Conservation (phyloP, 2,329 filamentous ascomycete species). For the Fusarium sublunatum region DNA sequence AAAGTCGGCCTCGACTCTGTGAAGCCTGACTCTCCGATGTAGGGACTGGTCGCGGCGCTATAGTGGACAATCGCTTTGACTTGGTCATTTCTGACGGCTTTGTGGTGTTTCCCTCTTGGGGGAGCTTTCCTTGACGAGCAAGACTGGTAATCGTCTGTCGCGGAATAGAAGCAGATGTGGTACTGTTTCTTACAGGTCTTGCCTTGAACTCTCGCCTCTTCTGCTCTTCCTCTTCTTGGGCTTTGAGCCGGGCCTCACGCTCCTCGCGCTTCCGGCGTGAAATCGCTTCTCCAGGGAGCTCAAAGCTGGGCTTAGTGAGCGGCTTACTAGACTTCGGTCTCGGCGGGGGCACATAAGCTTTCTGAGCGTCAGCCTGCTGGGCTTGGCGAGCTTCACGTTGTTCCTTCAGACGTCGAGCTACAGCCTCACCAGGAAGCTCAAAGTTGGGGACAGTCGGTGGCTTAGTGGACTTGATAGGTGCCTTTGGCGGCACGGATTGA, state of each 20-base stretch:
- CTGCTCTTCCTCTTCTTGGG: conserved; percentile 69
- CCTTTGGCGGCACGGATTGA: conserved; percentile 52
- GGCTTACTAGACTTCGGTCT: conserved; percentile 63
- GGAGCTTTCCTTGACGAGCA: conserved; percentile 61
- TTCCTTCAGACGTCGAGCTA: conserved; percentile 68
- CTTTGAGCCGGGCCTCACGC: conserved; percentile 64
- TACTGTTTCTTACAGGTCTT: conserved; percentile 62
- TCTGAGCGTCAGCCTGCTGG: conserved; percentile 51
- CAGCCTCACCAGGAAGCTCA: conserved; percentile 71
- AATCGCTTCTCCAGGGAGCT: conserved; percentile 72
- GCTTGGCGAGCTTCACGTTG: conserved; percentile 66
- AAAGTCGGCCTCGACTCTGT: conserved; percentile 46
- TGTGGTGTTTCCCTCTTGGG: conserved; percentile 44
- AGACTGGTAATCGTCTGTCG: conserved; percentile 70
- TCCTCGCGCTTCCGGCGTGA: conserved; percentile 66
- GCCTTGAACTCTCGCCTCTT: conserved; percentile 73
- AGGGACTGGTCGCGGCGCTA: conserved; percentile 15
- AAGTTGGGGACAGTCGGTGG: conserved; percentile 66
- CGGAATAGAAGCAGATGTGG: conserved; percentile 56
- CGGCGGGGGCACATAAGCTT: conserved; percentile 53
- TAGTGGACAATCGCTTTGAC: conserved; percentile 44
- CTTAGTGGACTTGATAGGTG: conserved; percentile 64
- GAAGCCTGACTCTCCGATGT: conserved; percentile 21
- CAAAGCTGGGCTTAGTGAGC: conserved; percentile 67
- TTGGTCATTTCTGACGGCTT: conserved; percentile 28